A percentile compares a stretch with the other conserved stretches of the same genome.
Evolutionary conservation across 129 eudicot species (phyloP).

Genomic region (Rutidosis leptorrhynchoides): DNA sequence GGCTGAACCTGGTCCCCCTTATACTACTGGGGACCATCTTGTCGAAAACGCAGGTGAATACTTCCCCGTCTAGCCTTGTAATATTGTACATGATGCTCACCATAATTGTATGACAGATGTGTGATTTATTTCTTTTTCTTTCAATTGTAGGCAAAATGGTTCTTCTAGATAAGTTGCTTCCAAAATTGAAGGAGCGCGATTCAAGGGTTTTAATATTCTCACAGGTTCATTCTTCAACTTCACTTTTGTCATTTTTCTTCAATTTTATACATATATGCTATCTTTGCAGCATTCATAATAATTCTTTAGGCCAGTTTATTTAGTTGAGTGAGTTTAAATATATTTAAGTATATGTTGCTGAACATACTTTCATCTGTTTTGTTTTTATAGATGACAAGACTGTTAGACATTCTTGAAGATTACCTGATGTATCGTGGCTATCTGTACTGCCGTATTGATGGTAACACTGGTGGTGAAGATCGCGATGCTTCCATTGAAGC

Average conservation of each 20-base stretch:
- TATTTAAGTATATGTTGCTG: not conserved
- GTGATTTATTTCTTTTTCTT: not conserved
- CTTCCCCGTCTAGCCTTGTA: not conserved
- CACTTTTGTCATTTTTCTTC: not conserved
- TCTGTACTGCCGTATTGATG: slow-evolving; percentile 90
- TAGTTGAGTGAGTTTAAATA: no score
- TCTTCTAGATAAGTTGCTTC: slow-evolving; percentile 87
- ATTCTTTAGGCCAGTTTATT: no score
- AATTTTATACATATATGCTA: not conserved
- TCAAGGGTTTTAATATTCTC: slow-evolving; percentile 77
- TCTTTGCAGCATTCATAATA: not conserved
- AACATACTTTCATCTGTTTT: slow-evolving; percentile 6
- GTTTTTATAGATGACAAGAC: slow-evolving; percentile 73
- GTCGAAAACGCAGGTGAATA: slow-evolving; percentile 76
- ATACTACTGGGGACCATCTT: slow-evolving; percentile 92
- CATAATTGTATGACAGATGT: not conserved
- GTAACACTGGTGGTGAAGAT: slow-evolving; percentile 98
- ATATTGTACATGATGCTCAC: not conserved
- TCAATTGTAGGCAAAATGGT: slow-evolving; percentile 79
- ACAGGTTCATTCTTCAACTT: slow-evolving; percentile 46
- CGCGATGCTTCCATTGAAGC: slow-evolving; percentile 99
- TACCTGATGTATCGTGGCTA: slow-evolving; percentile 89
- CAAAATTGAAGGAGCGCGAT: slow-evolving; percentile 82
- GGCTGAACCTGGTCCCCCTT: slow-evolving; percentile 99
- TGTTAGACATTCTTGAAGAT: slow-evolving; percentile 96